A percentile compares a stretch with the other conserved stretches of the same genome.
phyloP scores from a whole-genome alignment of 345 rosid genomes.

The Durio zibethinus region DNA sequence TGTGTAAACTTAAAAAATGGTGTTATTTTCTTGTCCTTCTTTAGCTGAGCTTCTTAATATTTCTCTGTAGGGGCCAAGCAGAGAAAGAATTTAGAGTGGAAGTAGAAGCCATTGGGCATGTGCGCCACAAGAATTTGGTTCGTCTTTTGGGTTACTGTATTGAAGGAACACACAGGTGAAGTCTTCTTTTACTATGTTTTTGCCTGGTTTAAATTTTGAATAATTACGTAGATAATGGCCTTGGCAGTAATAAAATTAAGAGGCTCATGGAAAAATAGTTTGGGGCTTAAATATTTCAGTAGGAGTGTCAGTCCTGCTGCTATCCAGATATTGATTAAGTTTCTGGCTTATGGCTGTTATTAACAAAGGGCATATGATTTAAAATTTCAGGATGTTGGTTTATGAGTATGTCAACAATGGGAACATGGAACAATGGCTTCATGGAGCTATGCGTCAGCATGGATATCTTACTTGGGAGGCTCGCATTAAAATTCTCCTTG shows the following conservation, averaged over 20 bases:
- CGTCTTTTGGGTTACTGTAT: constrained; percentile 79
- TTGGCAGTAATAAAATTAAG: background rate
- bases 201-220: background rate
- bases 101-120: constrained; percentile 85
- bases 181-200: background rate
- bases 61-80: constrained; percentile 66
- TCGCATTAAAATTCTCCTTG: constrained; percentile 64
- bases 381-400: constrained; percentile 54
- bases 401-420: constrained; percentile 82
- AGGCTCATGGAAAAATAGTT: background rate
- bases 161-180: constrained; percentile 72
- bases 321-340: background rate
- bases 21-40: constrained; percentile 6
- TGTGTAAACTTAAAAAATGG: constrained; percentile 1
- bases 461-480: constrained; percentile 92
- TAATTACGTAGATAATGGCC: background rate
- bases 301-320: background rate
- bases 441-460: constrained; percentile 75
- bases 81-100: constrained; percentile 80
- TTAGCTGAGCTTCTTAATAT: background rate
- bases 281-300: background rate
- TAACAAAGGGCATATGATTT: background rate
- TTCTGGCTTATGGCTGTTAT: background rate
- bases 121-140: constrained; percentile 82
- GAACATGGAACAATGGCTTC: constrained; percentile 88